Base-by-base conservation (phyloP, 352 stramenopile genomes). In the Pythium phragmitis region DNA sequence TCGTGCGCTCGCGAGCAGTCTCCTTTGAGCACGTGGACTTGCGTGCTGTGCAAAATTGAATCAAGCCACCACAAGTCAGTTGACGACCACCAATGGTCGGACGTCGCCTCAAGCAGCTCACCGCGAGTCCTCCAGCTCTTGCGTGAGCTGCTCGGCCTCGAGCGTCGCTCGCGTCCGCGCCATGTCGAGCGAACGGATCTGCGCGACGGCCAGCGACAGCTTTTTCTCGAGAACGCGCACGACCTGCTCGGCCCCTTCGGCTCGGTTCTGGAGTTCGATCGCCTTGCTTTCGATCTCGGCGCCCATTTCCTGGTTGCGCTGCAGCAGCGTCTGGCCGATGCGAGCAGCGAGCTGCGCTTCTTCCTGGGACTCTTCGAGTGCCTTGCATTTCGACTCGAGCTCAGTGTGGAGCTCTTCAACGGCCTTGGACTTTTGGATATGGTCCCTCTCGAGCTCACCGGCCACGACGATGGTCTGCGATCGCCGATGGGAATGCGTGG, bases 391-490 rank as follows among this genome's bases (percentile, higher is more conserved):
- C 19, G 60, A 77, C 54, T 80, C 75, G 26, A 86, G 68, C 47
- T 81, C 75, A n/a, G 67, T 65, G 36, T 82, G 73, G 16, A 86
- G 54, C n/a, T 73, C 70, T 14, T 86, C 67, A 36, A 86, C 70
- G 19, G 76, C 69, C 50, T 70, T 76, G 16, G 72, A 59, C 17
- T 71, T 68, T 36, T 80, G 72, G 7, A 82, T 51, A 23, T 75
- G 72, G 42, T 73, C 72, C 39, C 77, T 46, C 52, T 82, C 74
- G 7, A 79, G 23, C 12, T 72, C 60, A 7, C 75, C 64, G 0
- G 75, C 69, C 1, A 51, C 70, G 9, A 67, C 67, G 60, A 82
- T 82, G 12, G 72, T 77, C 62, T 78, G 67, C 16, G 67, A 76
- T 1, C 74, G 74, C 14, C 74, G 62, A 53, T 82, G 74, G 26